A percentile compares a stretch with the other conserved stretches of the same genome.
These are phyloP conservation scores for Nannochloris sp. DNA, from an alignment of 139 green algal species.

Conservation along the genomic window DNA sequence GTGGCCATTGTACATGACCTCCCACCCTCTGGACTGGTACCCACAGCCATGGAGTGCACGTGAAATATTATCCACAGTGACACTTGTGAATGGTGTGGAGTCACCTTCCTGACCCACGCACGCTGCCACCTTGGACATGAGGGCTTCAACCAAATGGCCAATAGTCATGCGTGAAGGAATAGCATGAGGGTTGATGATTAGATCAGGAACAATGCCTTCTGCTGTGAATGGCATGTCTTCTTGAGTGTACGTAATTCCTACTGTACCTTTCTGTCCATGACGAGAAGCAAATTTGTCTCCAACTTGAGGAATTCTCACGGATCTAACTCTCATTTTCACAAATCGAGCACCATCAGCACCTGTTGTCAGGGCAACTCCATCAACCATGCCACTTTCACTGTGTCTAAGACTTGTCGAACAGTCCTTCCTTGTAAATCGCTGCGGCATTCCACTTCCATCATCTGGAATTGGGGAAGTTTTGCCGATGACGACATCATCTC, in stretches of 20 bases:
- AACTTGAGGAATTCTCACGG: slow-evolving; percentile 93
- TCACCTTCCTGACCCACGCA: slow-evolving; percentile 87
- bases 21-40: slow-evolving; percentile 81
- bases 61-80: slow-evolving; percentile 94
- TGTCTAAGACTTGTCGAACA: slow-evolving; percentile 49
- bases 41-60: slow-evolving; percentile 70
- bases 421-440: slow-evolving; percentile 65
- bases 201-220: slow-evolving; percentile 89
- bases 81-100: slow-evolving; percentile 94
- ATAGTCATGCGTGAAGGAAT: slow-evolving; percentile 99
- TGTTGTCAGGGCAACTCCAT: slow-evolving; percentile 84
- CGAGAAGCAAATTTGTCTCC: slow-evolving; percentile 97
- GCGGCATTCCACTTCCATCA: slow-evolving; percentile 50
- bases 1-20: slow-evolving; percentile 95
- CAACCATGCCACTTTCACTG: slow-evolving; percentile 66
- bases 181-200: slow-evolving; percentile 98
- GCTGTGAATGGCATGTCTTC: slow-evolving; percentile 71
- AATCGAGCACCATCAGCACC: slow-evolving; percentile 83
- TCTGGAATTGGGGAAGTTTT: slow-evolving; percentile 66
- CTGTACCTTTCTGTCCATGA: slow-evolving; percentile 95
- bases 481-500: slow-evolving; percentile 75
- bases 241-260: slow-evolving; percentile 94
- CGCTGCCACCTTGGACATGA: slow-evolving; percentile 92
- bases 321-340: slow-evolving; percentile 90
- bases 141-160: slow-evolving; percentile 93